phyloP scores from a whole-genome alignment of 2,329 filamentous ascomycete species.

The Rhinocladiella similis region DNA sequence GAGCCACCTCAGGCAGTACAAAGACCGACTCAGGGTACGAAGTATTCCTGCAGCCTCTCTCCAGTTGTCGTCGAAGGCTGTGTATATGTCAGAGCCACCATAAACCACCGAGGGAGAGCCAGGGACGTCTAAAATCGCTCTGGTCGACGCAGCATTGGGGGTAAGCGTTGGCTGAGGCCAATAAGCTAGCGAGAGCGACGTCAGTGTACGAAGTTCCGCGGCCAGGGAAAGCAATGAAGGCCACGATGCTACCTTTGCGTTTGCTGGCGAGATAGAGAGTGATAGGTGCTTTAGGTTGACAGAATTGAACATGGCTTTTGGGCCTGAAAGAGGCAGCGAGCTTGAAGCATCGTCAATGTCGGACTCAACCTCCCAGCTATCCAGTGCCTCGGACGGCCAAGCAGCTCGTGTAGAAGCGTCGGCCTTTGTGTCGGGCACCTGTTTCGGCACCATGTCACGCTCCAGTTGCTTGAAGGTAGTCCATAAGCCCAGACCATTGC shows the following conservation, averaged over 20 bases:
- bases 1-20: slow-evolving; percentile 62
- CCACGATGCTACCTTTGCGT: slow-evolving; percentile 50
- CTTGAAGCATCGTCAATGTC: slow-evolving; percentile 7
- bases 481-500: slow-evolving; percentile 49
- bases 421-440: slow-evolving; percentile 14
- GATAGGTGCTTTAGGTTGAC: slow-evolving; percentile 58
- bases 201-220: slow-evolving; percentile 55
- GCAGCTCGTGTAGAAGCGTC: background rate
- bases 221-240: slow-evolving; percentile 54
- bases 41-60: slow-evolving; percentile 58
- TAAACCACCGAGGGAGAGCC: slow-evolving; percentile 39
- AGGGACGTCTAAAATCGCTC: slow-evolving; percentile 11
- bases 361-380: slow-evolving; percentile 43
- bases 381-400: slow-evolving; percentile 26
- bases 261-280: slow-evolving; percentile 52
- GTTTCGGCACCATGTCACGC: slow-evolving; percentile 41
- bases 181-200: slow-evolving; percentile 62
- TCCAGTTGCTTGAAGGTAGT: slow-evolving; percentile 51
- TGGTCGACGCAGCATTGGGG: slow-evolving; percentile 46
- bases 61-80: slow-evolving; percentile 55
- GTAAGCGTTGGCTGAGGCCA: slow-evolving; percentile 63
- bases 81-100: slow-evolving; percentile 55
- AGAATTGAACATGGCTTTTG: slow-evolving; percentile 38
- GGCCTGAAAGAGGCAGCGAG: slow-evolving; percentile 1
- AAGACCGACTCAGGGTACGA: slow-evolving; percentile 54